Percentiles rank a stretch among this genome's conserved stretches.
Evolutionary conservation across 2,329 filamentous ascomycete species (phyloP).

Genomic region (Colletotrichum filicis): DNA sequence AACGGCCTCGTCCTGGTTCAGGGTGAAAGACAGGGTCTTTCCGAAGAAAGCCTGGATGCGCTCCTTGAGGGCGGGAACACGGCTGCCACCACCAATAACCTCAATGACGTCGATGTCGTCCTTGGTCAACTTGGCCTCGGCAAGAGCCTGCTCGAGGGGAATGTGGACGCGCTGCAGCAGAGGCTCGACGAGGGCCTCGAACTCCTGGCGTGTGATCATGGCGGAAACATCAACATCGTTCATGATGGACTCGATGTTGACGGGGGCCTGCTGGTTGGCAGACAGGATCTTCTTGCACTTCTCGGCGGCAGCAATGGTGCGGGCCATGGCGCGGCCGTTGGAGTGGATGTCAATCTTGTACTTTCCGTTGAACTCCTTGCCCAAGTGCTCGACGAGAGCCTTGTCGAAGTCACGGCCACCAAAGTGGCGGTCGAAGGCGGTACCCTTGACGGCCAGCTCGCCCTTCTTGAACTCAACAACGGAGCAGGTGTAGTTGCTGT

Average conservation of each 20-base stretch:
- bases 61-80: conserved; percentile 93
- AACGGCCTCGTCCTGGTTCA: conserved; percentile 98
- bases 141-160: conserved; percentile 90
- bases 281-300: conserved; percentile 99
- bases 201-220: conserved; percentile 92
- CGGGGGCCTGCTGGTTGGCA: conserved; percentile 89
- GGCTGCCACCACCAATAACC: conserved; percentile 93
- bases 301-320: conserved; percentile 89
- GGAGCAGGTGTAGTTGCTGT: conserved; percentile 95
- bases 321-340: conserved; percentile 89
- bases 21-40: conserved; percentile 92
- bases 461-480: conserved; percentile 98
- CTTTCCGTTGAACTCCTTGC: conserved; percentile 95
- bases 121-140: conserved; percentile 89
- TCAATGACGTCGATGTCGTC: conserved; percentile 96
- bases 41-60: conserved; percentile 90
- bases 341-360: conserved; percentile 96
- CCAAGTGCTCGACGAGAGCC: conserved; percentile 93
- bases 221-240: conserved; percentile 92
- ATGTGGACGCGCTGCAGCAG: conserved; percentile 77
- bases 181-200: conserved; percentile 90
- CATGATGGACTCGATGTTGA: conserved; percentile 99
- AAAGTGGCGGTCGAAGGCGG: conserved; percentile 93
- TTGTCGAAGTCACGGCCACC: conserved; percentile 98
- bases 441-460: conserved; percentile 92